phyloP scores from a whole-genome alignment of 306 rosid species.

The Fragaria nilgerrensis region DNA sequence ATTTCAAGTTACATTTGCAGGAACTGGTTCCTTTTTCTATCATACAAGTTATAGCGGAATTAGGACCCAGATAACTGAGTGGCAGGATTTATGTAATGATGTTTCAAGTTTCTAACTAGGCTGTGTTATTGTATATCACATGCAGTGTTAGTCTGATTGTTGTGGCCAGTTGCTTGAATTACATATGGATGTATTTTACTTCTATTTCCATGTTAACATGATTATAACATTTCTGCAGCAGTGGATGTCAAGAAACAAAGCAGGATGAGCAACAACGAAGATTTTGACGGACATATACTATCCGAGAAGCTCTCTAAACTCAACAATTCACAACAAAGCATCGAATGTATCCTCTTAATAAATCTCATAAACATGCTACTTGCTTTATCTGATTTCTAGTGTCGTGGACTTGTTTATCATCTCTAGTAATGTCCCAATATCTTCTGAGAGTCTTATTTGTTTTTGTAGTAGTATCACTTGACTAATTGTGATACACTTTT shows the following conservation, averaged over 20 bases:
- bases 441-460: neutral
- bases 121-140: neutral
- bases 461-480: neutral
- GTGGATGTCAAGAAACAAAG: slow-evolving; percentile 27
- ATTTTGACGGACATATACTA: slow-evolving; percentile 59
- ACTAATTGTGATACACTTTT: neutral
- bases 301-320: slow-evolving; percentile 74
- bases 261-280: slow-evolving; percentile 57
- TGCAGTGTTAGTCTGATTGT: neutral
- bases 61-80: neutral
- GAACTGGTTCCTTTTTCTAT: neutral
- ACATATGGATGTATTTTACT: neutral
- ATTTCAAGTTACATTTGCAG: neutral
- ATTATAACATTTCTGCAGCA: slow-evolving; percentile 4
- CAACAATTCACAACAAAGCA: slow-evolving; percentile 89
- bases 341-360: slow-evolving; percentile 69
- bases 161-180: neutral
- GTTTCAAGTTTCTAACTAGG: neutral
- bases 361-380: neutral
- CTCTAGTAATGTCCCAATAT: neutral
- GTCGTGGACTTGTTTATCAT: neutral
- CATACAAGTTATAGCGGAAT: neutral
- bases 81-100: neutral
- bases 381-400: slow-evolving; percentile 18
- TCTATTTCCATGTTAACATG: neutral